These are phyloP conservation scores for Rubia tinctorum DNA, from an alignment of 305 asterid genomes.

Conservation along the genomic window DNA sequence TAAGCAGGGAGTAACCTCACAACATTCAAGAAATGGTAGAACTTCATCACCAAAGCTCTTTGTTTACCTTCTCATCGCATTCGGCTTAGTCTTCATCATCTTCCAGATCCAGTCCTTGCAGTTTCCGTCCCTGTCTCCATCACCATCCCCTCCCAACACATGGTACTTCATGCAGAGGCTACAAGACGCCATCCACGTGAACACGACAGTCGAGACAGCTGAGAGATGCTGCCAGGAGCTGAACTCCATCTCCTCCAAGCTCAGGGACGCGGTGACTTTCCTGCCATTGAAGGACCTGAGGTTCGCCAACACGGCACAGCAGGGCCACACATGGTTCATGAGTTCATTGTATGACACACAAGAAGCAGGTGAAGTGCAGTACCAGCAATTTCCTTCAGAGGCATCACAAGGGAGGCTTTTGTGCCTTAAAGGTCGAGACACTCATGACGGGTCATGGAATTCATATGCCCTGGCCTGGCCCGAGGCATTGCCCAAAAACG, in stretches of 20 bases:
- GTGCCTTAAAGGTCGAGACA: conserved; percentile 54
- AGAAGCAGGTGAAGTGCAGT: conserved; percentile 55
- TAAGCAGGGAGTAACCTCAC: conserved; percentile 1
- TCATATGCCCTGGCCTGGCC: conserved; percentile 70
- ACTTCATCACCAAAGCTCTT: conserved; percentile 18
- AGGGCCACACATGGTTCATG: conserved; percentile 96
- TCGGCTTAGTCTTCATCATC: conserved; percentile 31
- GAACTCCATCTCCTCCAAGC: conserved; percentile 32
- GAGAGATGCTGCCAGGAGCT: conserved; percentile 20
- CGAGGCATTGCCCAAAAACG: conserved; percentile 40
- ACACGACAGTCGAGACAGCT: not conserved
- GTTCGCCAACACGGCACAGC: conserved; percentile 40
- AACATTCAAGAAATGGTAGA: conserved; percentile 1
- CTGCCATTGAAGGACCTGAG: conserved; percentile 75
- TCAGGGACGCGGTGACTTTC: conserved; percentile 50
- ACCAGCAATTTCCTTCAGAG: conserved; percentile 51
- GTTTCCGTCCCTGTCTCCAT: conserved; percentile 13
- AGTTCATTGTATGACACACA: conserved; percentile 56
- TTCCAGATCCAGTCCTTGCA: conserved; percentile 39
- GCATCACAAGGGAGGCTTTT: conserved; percentile 47
- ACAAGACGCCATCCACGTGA: conserved; percentile 20
- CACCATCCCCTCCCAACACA: conserved; percentile 15
- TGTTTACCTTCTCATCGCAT: conserved; percentile 28
- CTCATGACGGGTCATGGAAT: conserved; percentile 66
- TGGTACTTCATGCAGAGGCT: conserved; percentile 27